Conservation (phyloP, 2,329 filamentous ascomycete species). For the Neofusicoccum ribis region DNA sequence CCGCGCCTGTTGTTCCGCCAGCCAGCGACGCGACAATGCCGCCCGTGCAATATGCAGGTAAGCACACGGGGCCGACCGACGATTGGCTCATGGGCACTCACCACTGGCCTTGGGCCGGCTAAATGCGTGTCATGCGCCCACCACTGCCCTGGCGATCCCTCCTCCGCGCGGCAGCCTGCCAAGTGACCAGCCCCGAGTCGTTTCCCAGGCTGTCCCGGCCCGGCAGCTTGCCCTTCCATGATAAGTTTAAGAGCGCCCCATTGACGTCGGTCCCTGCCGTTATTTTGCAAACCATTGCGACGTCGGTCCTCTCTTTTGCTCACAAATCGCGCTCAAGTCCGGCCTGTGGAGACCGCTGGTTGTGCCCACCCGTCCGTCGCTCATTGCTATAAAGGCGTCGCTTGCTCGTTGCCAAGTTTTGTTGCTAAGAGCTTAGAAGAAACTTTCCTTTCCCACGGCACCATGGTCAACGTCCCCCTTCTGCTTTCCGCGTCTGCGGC, state of each 20-base stretch:
- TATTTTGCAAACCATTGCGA: background rate
- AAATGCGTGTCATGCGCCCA: slow-evolving; percentile 8
- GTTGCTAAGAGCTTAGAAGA: background rate
- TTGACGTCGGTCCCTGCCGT: slow-evolving; percentile 9
- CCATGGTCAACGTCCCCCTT: slow-evolving; percentile 13
- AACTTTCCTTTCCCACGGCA: background rate
- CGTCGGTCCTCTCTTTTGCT: background rate
- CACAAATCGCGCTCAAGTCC: background rate
- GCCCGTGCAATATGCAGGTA: background rate
- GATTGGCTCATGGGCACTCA: background rate
- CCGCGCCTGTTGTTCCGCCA: background rate
- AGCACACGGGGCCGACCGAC: background rate
- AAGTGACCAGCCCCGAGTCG: background rate
- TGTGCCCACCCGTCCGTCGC: background rate
- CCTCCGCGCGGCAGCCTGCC: background rate
- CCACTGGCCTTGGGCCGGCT: background rate
- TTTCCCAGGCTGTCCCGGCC: background rate
- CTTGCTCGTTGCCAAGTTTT: background rate
- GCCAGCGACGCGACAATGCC: background rate
- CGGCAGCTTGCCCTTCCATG: background rate
- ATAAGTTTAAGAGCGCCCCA: slow-evolving; percentile 4
- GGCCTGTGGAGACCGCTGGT: background rate
- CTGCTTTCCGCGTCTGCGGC: slow-evolving; percentile 2
- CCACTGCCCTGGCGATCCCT: slow-evolving; percentile 5
- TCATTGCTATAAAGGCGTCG: slow-evolving; percentile 1